Evolutionary conservation across 106 monocot genomes (phyloP).

Genomic region (Apostasia shenzhenica): DNA sequence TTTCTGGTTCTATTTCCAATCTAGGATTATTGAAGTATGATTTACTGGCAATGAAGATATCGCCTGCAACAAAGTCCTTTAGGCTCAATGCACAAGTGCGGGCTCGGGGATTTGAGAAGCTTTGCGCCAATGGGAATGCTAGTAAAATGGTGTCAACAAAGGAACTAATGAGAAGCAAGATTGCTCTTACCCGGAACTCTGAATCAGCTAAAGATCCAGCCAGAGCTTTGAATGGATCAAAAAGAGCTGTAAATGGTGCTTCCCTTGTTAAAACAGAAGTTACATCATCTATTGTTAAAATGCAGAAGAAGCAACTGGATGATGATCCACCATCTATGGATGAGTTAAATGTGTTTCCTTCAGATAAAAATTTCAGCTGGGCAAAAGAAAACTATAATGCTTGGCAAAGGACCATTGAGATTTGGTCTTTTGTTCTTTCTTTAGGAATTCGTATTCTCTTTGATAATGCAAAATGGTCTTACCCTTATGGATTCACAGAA

Average conservation of each 20-base stretch:
- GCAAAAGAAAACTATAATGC: constrained; percentile 74
- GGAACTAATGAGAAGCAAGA: constrained; percentile 26
- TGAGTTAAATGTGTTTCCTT: constrained; percentile 60
- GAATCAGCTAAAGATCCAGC: constrained; percentile 20
- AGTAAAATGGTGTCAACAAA: constrained; percentile 54
- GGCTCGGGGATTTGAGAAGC: constrained; percentile 20
- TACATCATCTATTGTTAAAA: constrained; percentile 36
- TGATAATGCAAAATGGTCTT: constrained; percentile 87
- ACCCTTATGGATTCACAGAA: constrained; percentile 70
- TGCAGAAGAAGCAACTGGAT: constrained; percentile 3
- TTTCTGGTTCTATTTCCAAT: constrained; percentile 27
- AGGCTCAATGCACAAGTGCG: constrained; percentile 14
- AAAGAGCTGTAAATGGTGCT: constrained; percentile 29
- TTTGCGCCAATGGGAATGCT: constrained; percentile 33
- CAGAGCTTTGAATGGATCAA: constrained; percentile 27
- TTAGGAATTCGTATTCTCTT: constrained; percentile 54
- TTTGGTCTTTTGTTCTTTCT: constrained; percentile 83
- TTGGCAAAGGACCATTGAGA: constrained; percentile 70
- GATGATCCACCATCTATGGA: constrained; percentile 31
- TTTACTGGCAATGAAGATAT: constrained; percentile 6
- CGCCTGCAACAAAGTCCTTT: neutral
- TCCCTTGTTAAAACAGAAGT: constrained; percentile 30
- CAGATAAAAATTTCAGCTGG: constrained; percentile 90
- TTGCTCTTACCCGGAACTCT: constrained; percentile 3
- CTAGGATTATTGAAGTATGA: constrained; percentile 7